Evolutionary conservation across 495 filamentous ascomycete species (phyloP), one percentile per base, ranked within the genome.

Genomic region (Penicillium taxi): DNA sequence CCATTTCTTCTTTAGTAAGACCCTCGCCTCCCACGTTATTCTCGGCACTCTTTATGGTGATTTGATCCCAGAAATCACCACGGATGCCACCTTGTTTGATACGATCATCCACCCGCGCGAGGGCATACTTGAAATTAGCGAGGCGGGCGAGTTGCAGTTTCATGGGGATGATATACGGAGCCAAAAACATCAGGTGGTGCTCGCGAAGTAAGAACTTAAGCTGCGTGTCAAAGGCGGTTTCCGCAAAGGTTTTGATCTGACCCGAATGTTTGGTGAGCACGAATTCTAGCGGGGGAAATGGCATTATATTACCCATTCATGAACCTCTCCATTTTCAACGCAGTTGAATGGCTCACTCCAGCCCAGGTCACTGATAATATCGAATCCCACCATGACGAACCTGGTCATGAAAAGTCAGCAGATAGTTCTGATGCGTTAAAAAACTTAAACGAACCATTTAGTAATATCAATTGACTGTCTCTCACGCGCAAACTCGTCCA

Each of bases 301-400:
- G 47, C 2, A 63, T 4, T 61, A 39, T 20, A 55, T 48, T 6
- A 81, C 66, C 72, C 73, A 82, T 5, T 63, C 61, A 56, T 80
- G 66, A 32, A 71, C 70, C 1, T 61, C 48, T 7, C 56, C 57
- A 7, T 52, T 58, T 15, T 72, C 48, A 7, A 81, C 50, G 26
- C 72, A 74, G 9, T 64, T 66, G 35, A 82, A 81, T 13, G 64
- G 60, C 41, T 80, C 66, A 1, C 73, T 75, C 57, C 80, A 79
- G 9, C 67, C 66, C 20, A 82, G 55, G 44, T 80, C 74, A 2
- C 75, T 75, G 43, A 77, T 74, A 14, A 79, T 56, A 46, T 80
- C 78, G 44, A 81, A 81, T 11, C n/a, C n/a, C n/a, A n/a, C n/a
- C n/a, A n/a, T n/a, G n/a, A n/a, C n/a, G n/a, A n/a, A n/a, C n/a